Evolutionary conservation across 108 stramenopile genomes (phyloP).

Genomic region (Pseudonitzschia multiseries): DNA sequence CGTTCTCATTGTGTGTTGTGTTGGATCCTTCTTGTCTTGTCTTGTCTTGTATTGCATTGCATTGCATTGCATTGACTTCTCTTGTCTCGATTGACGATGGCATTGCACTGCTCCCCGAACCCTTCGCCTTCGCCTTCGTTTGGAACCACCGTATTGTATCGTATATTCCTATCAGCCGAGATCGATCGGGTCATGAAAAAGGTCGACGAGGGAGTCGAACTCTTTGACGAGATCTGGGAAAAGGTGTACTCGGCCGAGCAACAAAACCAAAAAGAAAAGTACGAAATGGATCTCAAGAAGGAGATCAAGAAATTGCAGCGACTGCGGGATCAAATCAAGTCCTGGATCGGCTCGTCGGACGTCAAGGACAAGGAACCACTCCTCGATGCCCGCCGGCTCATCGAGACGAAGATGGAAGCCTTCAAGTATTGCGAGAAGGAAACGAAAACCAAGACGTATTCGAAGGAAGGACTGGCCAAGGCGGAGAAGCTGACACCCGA

Average conservation of each 20-base stretch:
- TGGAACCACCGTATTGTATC: too few species aligned
- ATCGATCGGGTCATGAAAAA: constrained; percentile 94
- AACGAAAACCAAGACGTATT: constrained; percentile 98
- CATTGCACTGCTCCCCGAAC: background rate
- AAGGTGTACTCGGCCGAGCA: constrained; percentile 95
- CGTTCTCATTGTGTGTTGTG: background rate
- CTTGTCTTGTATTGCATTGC: background rate
- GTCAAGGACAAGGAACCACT: constrained; percentile 96
- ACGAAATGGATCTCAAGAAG: constrained; percentile 98
- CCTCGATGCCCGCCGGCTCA: constrained; percentile 75
- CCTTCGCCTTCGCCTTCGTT: too few species aligned
- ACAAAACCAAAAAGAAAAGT: constrained; percentile 98
- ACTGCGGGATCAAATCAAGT: constrained; percentile 98
- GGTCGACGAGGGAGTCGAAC: constrained; percentile 96
- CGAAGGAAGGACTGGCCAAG: constrained; percentile 94
- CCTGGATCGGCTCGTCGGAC: constrained; percentile 94
- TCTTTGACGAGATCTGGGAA: constrained; percentile 98
- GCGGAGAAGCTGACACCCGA: constrained; percentile 71
- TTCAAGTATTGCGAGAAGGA: constrained; percentile 99
- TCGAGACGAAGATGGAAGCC: constrained; percentile 99
- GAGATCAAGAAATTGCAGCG: constrained; percentile 99
- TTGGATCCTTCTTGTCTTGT: background rate
- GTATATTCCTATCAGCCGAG: too few species aligned
- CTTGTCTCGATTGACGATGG: background rate
- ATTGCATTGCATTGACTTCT: background rate